Evolutionary conservation across 345 rosid species (phyloP), one percentile per base, ranked within the genome.

Genomic region (Citrus reticulata): DNA sequence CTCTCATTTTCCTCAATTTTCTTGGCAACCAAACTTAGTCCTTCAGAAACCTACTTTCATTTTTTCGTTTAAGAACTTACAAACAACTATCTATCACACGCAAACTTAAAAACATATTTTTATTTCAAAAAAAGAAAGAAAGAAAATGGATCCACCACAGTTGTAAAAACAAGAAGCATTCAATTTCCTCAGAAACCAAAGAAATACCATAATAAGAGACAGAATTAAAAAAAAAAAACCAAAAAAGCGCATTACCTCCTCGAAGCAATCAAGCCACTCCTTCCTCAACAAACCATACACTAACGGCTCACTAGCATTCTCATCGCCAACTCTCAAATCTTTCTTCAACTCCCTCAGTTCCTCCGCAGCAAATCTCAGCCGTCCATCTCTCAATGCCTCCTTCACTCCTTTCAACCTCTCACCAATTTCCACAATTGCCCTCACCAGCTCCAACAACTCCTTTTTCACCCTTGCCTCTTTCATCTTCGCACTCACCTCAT

Each of bases 241-340:
- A 37, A 62, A 30, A 51, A 19, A 4, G 22, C 30, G 20, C 22
- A 55, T 81, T 88, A 94, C 99, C 94, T 91, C 90, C 59, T 96
- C 99, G 77, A 93, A 96, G 85, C 93, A 90, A 80, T 84, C 89
- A 24, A 81, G 77, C 99, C 97, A 96, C 78, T 90, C 92, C 39
- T 90, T 86, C 84, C 93, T 87, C 82, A 96, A 78, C 82, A 96
- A 78, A 42, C 86, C 86, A 22, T 93, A 93, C 1, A 91, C 93
- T 24, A 88, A 77, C 42, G 99, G 99, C 77, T 95, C 98, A 10
- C 85, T 87, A 16, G 80, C 92, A 72, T 86, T 91, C 76, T 88
- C 91, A 40, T 92, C 90, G 32, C 86, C 93, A 69, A 93, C 80
- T 78, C 98, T 91, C 84, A 93, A 84, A 2, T 85, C 93, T 58